Evolutionary conservation across 305 asterid species (phyloP).

Genomic region (Rubia tinctorum): DNA sequence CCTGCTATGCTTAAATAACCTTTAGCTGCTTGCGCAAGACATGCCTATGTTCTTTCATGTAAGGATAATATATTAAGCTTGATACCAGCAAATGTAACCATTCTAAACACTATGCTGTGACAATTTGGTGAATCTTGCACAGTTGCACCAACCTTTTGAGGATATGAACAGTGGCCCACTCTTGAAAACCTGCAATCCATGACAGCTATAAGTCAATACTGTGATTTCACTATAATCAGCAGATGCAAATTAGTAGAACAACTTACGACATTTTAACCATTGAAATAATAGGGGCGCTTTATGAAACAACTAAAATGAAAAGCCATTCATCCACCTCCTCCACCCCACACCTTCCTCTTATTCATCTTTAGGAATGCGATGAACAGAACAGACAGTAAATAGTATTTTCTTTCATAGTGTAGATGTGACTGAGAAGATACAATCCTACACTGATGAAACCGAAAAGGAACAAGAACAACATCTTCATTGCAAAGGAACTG

Average conservation of each 20-base stretch:
- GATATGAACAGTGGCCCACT: constrained; percentile 97
- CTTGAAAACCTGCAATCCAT: constrained; percentile 82
- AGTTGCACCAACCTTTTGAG: constrained; percentile 71
- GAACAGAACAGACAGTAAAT: not conserved
- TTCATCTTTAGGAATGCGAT: not conserved
- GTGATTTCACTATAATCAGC: not conserved
- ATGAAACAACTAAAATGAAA: not conserved
- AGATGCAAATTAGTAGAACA: not conserved
- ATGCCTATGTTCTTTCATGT: not conserved
- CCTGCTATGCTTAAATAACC: not conserved
- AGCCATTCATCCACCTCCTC: constrained; percentile 4
- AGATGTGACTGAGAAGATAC: not conserved
- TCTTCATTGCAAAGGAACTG: not conserved
- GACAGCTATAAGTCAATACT: constrained; percentile 13
- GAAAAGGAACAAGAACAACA: not conserved
- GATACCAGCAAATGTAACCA: not conserved
- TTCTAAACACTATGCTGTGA: not conserved
- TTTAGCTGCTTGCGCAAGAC: not conserved
- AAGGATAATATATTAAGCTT: not conserved
- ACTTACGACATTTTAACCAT: not conserved
- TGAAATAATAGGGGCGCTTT: not conserved
- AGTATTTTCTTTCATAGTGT: not conserved
- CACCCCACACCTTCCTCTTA: not conserved
- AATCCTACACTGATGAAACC: not conserved
- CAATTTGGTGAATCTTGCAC: constrained; percentile 21